Conservation (phyloP, 768 basidiomycete species). For the Trametes sanguinea region DNA sequence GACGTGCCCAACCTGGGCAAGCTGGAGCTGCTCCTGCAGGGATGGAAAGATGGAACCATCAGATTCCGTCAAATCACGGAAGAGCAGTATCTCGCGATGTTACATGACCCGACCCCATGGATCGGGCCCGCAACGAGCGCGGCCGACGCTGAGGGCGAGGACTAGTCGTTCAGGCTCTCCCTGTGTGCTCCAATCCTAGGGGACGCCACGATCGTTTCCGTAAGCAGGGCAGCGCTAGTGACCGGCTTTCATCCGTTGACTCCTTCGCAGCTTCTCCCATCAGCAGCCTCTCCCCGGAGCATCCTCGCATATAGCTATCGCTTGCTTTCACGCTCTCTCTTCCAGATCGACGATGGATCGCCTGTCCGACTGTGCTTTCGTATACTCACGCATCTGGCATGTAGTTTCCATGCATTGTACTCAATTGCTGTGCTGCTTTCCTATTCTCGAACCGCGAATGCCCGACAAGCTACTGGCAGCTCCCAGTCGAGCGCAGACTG, state of each 20-base stretch:
- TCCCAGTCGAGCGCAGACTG: neutral
- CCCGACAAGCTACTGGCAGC: constrained; percentile 6
- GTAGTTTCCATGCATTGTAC: constrained; percentile 12
- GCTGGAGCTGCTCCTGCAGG: constrained; percentile 30
- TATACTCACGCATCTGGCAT: constrained; percentile 20
- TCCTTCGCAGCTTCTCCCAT: constrained; percentile 10
- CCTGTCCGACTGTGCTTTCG: constrained; percentile 7
- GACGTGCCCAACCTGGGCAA: constrained; percentile 33
- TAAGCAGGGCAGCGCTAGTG: neutral
- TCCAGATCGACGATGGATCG: constrained; percentile 10
- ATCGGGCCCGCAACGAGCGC: constrained; percentile 4
- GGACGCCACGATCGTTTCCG: too few species aligned
- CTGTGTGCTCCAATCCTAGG: too few species aligned
- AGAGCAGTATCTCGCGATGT: constrained; percentile 21
- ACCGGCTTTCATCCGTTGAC: neutral
- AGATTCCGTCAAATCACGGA: constrained; percentile 28
- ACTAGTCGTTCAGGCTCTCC: neutral
- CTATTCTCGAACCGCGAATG: constrained; percentile 6
- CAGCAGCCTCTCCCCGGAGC: neutral
- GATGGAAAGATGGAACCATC: constrained; percentile 31
- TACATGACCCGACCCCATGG: constrained; percentile 20
- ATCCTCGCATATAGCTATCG: constrained; percentile 9
- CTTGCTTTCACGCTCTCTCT: constrained; percentile 12
- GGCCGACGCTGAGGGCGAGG: neutral
- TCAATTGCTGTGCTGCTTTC: constrained; percentile 13